phyloP scores from a whole-genome alignment of 2,329 filamentous ascomycete genomes.

The Cercospora citrullina region DNA sequence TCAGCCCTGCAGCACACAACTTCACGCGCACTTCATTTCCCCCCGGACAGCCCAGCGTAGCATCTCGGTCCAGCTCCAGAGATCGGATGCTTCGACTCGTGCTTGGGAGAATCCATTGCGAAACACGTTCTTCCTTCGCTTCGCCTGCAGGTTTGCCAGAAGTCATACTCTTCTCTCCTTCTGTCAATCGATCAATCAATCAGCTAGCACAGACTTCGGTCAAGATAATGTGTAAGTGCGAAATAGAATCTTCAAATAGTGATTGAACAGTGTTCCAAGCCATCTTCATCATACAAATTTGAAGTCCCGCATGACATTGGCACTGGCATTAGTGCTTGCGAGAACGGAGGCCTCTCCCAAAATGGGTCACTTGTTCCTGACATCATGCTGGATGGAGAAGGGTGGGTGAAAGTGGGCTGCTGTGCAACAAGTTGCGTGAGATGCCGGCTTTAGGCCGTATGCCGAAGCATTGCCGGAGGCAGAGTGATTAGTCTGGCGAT shows the following conservation, averaged over 20 bases:
- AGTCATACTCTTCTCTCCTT: not conserved
- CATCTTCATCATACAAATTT: not conserved
- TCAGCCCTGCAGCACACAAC: constrained; percentile 45
- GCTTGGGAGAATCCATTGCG: not conserved
- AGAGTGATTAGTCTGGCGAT: not conserved
- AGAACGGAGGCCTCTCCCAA: not conserved
- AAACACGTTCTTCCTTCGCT: not conserved
- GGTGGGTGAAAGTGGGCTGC: not conserved
- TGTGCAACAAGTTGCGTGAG: not conserved
- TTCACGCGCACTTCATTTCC: constrained; percentile 25
- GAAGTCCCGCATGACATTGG: not conserved
- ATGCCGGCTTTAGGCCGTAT: not conserved
- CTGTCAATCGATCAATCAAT: too few species aligned
- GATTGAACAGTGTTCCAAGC: not conserved
- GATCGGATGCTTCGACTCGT: constrained; percentile 19
- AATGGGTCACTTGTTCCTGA: not conserved
- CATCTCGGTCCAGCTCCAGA: constrained; percentile 22
- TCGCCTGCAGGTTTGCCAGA: not conserved
- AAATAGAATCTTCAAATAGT: not conserved
- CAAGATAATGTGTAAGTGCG: too few species aligned
- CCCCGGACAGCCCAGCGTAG: constrained; percentile 22
- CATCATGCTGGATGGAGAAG: not conserved
- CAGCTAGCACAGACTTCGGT: too few species aligned
- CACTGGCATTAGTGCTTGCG: not conserved
- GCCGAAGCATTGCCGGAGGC: not conserved